Evolutionary conservation across 2,329 filamentous ascomycete genomes (phyloP), one percentile per base, ranked within the genome.

Genomic region (Stagonosporopsis chrysanthemi): DNA sequence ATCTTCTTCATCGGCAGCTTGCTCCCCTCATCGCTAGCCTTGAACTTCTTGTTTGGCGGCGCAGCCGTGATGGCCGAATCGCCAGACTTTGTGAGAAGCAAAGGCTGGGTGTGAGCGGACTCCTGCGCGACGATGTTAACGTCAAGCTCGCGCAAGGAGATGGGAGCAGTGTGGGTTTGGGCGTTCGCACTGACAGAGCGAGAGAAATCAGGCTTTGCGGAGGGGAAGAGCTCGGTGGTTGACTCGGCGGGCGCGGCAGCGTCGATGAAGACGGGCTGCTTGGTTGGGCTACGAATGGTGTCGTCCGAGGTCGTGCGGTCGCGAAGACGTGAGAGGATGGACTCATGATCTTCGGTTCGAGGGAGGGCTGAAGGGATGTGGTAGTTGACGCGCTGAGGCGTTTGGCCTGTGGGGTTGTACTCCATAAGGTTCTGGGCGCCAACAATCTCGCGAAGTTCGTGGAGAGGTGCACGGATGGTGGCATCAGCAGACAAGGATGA

Each of bases 361-460:
- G 95, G 95, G 1, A 99, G 82, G 2, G 84, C 81, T 1, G 85
- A 90, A 0, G 92, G 90, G 70, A 91, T 97, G n/a, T 86, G 82
- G 76, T 98, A 99, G 49, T 87, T 82, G 28, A 83, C 80, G 78
- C 93, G 95, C 70, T 90, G 86, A 0, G 95, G 95, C 1, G 95
- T 98, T 43, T 89, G 83, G 48, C 95, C 94, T 0, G 95, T 98
- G 0, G 90, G 86, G 35, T 86, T 81, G 75, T 98, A 98, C 72
- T 97, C 92, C 50, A 87, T 83, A 49, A 98, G 82, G 4, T 81
- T 77, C 1, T 88, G 87, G 43, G 77, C 79, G 15, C 83, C 79
- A 43, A 97, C 86, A n/a, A 86, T 84, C 17, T 87, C 82, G 7
- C 91, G 87, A 24, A 99, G 85, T 43, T 87, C 83, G 24, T 82